These are phyloP conservation scores for Taxillus chinensis DNA, from an alignment of 164 flowering plant species.

Conservation along the genomic window DNA sequence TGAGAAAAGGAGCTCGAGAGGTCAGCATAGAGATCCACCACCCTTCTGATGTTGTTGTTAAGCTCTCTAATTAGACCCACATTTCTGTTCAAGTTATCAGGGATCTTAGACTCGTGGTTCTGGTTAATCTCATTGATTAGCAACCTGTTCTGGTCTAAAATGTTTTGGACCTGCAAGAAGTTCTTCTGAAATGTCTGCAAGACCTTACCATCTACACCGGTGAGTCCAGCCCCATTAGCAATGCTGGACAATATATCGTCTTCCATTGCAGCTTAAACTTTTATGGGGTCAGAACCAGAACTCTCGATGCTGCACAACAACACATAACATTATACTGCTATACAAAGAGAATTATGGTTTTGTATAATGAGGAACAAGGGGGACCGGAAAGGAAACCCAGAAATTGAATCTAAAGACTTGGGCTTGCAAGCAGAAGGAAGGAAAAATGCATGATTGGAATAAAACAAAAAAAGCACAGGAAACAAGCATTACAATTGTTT, in stretches of 20 bases:
- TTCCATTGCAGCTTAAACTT: slow-evolving; percentile 33
- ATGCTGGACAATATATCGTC: slow-evolving; percentile 50
- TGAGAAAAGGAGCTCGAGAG: slow-evolving; percentile 55
- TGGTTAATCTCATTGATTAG: slow-evolving; percentile 80
- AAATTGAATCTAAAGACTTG: neutral
- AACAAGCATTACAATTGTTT: neutral
- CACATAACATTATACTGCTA: neutral
- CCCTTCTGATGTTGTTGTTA: slow-evolving; percentile 71
- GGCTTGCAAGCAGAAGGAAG: neutral
- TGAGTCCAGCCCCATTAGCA: slow-evolving; percentile 24
- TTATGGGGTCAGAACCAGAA: slow-evolving; percentile 5
- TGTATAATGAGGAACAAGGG: too few species aligned
- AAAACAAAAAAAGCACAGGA: neutral
- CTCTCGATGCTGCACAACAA: neutral
- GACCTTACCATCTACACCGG: slow-evolving; percentile 54
- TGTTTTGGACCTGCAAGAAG: slow-evolving; percentile 58
- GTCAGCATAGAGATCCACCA: slow-evolving; percentile 73
- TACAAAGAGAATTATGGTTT: too few species aligned
- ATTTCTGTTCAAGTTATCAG: slow-evolving; percentile 61
- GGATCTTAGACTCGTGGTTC: slow-evolving; percentile 70
- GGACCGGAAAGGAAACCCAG: too few species aligned
- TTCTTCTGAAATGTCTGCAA: slow-evolving; percentile 59
- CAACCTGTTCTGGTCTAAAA: slow-evolving; percentile 66
- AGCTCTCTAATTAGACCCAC: slow-evolving; percentile 78
- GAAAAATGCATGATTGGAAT: too few species aligned